Percentiles rank a stretch among this genome's conserved stretches.
These are phyloP conservation scores for Chytriomyces confervae DNA, from an alignment of 192 early-diverging fungal species.

Conservation along the genomic window DNA sequence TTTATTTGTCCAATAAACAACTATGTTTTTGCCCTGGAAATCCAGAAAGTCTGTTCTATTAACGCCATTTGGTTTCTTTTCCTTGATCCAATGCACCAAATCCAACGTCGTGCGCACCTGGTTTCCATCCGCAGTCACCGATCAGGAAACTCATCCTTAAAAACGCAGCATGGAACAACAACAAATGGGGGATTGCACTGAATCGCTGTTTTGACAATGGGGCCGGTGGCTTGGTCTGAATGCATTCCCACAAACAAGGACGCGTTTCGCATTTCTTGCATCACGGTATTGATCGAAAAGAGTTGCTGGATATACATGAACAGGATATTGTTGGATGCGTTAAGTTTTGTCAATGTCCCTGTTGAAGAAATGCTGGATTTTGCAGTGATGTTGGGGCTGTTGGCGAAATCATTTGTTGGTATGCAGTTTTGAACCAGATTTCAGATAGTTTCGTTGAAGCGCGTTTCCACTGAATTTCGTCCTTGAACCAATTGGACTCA, in stretches of 20 bases:
- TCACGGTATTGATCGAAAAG: constrained; percentile 34
- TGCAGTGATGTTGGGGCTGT: neutral
- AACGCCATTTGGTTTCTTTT: constrained; percentile 8
- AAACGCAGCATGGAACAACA: constrained; percentile 66
- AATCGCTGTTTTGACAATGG: constrained; percentile 60
- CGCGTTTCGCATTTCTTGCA: constrained; percentile 31
- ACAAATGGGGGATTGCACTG: constrained; percentile 56
- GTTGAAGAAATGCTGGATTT: too few species aligned
- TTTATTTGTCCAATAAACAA: too few species aligned
- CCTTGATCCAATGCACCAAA: constrained; percentile 29
- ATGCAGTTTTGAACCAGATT: constrained; percentile 30
- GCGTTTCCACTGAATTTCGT: constrained; percentile 32
- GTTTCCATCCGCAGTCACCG: constrained; percentile 39
- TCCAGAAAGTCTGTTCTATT: constrained; percentile 15
- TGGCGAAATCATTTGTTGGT: constrained; percentile 34
- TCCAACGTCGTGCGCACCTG: constrained; percentile 22
- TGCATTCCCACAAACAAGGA: constrained; percentile 57
- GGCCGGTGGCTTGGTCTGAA: too few species aligned
- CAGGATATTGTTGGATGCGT: neutral
- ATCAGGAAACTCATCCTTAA: constrained; percentile 57
- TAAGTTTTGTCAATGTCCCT: too few species aligned
- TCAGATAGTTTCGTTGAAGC: constrained; percentile 7
- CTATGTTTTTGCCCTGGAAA: constrained; percentile 15
- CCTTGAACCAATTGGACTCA: constrained; percentile 73
- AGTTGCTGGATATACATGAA: constrained; percentile 34